phyloP scores from a whole-genome alignment of 257 asterid species.

The Cinchona pubescens region DNA sequence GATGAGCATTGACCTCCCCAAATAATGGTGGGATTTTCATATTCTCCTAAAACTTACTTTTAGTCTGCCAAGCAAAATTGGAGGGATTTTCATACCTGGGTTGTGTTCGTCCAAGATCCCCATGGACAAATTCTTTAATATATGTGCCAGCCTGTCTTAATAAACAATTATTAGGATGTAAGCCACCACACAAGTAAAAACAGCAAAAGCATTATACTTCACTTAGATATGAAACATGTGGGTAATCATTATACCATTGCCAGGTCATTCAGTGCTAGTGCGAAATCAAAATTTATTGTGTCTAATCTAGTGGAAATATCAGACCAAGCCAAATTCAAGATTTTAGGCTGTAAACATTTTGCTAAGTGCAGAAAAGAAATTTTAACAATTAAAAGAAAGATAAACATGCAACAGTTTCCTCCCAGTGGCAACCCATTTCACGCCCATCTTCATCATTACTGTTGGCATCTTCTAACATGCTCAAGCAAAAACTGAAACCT shows the following conservation, averaged over 20 bases:
- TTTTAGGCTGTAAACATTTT: not conserved
- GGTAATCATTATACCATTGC: not conserved
- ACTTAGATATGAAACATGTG: not conserved
- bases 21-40: too few species aligned
- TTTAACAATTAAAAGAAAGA: not conserved
- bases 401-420: not conserved
- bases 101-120: conserved; percentile 91
- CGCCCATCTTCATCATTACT: not conserved
- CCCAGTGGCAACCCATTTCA: not conserved
- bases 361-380: not conserved
- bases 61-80: conserved; percentile 1
- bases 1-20: too few species aligned
- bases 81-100: conserved; percentile 62
- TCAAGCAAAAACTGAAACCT: not conserved
- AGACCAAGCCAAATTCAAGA: not conserved
- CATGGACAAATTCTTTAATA: conserved; percentile 95
- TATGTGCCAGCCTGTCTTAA: conserved; percentile 88
- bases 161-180: not conserved
- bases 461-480: not conserved
- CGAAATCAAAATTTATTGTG: too few species aligned
- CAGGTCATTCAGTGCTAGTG: not conserved
- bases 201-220: not conserved
- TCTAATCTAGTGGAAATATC: not conserved
- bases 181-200: not conserved
- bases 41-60: not conserved